phyloP scores from a whole-genome alignment of 83 land plant genomes.

The Picea mariana region DNA sequence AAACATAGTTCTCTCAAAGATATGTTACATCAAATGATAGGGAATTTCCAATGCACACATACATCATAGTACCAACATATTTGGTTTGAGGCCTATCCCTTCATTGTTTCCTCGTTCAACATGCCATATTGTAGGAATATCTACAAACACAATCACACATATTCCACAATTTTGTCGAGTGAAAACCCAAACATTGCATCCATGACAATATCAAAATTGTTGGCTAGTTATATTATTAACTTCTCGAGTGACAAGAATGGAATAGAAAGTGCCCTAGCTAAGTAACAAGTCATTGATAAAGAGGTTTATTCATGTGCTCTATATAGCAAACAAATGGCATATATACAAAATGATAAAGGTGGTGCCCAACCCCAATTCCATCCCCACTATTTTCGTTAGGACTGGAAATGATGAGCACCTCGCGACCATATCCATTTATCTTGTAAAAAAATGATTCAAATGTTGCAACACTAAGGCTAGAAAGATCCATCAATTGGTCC shows the following conservation, averaged over 20 bases:
- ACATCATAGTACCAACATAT: constrained; percentile 97
- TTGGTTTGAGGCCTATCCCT: constrained; percentile 78
- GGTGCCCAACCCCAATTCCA: constrained; percentile 95
- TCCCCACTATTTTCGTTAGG: constrained; percentile 99
- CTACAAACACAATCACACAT: constrained; percentile 77
- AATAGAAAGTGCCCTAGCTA: constrained; percentile 65
- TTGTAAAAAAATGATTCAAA: constrained; percentile 29
- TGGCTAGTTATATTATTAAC: constrained; percentile 56
- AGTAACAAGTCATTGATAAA: constrained; percentile 83
- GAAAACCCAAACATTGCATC: constrained; percentile 96
- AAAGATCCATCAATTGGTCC: too few relatives aligned
- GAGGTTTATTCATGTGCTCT: constrained; percentile 79
- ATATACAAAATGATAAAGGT: constrained; percentile 92
- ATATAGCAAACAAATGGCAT: constrained; percentile 80
- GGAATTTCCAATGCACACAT: constrained; percentile 89
- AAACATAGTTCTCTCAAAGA: constrained; percentile 62
- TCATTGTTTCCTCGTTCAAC: constrained; percentile 89
- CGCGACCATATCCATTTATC: constrained; percentile 45
- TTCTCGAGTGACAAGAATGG: constrained; percentile 79
- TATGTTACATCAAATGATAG: constrained; percentile 73
- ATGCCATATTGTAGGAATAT: constrained; percentile 98
- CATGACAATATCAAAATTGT: constrained; percentile 71
- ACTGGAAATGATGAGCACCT: constrained; percentile 86
- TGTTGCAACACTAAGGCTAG: too few relatives aligned
- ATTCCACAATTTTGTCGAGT: constrained; percentile 18